These are phyloP conservation scores for Triglochin maritima DNA, from an alignment of 106 monocot genomes.

Conservation along the genomic window DNA sequence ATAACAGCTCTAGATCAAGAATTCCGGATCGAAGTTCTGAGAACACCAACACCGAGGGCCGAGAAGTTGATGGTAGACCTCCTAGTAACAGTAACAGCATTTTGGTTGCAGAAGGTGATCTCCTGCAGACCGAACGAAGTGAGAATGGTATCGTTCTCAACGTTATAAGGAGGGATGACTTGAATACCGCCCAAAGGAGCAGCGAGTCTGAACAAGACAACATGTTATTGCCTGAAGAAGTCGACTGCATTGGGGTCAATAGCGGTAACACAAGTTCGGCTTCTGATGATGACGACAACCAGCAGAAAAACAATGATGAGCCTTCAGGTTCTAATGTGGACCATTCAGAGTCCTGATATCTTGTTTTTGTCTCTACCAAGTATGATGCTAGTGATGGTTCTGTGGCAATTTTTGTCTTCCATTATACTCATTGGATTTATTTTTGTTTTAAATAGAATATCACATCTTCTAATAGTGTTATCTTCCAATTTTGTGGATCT, in stretches of 20 bases:
- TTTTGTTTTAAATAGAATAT: no score
- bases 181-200: conserved; percentile 10
- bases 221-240: conserved; percentile 18
- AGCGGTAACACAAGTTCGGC: conserved; percentile 28
- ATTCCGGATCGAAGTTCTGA: conserved; percentile 27
- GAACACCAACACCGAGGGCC: conserved; percentile 21
- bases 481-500: no score
- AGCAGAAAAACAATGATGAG: neutral
- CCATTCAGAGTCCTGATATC: neutral
- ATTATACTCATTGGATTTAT: neutral
- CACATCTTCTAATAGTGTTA: no score
- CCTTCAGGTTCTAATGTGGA: no score
- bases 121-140: conserved; percentile 69
- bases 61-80: conserved; percentile 9
- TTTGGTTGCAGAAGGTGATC: conserved; percentile 68
- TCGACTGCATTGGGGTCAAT: conserved; percentile 46
- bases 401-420: neutral
- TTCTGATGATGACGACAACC: conserved; percentile 34
- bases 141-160: conserved; percentile 68
- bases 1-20: neutral
- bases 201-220: conserved; percentile 13
- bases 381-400: neutral
- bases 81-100: conserved; percentile 30
- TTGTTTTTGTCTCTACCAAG: neutral
- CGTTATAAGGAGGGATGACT: conserved; percentile 54